Evolutionary conservation across 1,284 basidiomycete genomes (phyloP).

Genomic region (Tilletia setariae): DNA sequence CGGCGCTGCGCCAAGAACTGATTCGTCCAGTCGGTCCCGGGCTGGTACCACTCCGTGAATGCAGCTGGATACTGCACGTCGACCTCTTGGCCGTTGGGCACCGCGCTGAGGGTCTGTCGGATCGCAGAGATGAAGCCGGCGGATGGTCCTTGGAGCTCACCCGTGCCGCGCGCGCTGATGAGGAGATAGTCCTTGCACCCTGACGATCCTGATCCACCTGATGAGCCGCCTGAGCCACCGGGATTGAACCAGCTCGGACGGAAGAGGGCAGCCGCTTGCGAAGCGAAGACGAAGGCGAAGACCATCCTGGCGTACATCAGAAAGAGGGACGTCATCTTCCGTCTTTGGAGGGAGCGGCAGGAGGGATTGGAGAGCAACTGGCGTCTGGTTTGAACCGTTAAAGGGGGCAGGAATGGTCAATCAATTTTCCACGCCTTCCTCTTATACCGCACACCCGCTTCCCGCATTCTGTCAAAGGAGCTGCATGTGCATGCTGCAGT

Average conservation of each 20-base stretch:
- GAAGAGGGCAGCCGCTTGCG: neutral
- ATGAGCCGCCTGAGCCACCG: neutral
- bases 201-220: too few relatives aligned
- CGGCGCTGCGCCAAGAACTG: neutral
- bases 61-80: constrained; percentile 1
- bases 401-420: too few relatives aligned
- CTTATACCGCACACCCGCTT: too few relatives aligned
- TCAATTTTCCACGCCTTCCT: too few relatives aligned
- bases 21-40: neutral
- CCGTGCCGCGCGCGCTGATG: constrained; percentile 51
- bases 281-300: too few relatives aligned
- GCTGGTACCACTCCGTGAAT: neutral
- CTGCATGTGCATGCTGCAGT: too few relatives aligned
- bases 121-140: constrained; percentile 37
- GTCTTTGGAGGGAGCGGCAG: too few relatives aligned
- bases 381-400: too few relatives aligned
- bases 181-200: constrained; percentile 22
- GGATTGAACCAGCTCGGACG: neutral
- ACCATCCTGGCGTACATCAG: too few relatives aligned
- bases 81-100: neutral
- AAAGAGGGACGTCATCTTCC: too few relatives aligned
- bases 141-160: constrained; percentile 47
- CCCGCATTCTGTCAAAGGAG: too few relatives aligned
- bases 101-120: constrained; percentile 15
- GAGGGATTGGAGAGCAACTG: too few relatives aligned